Percentiles rank a stretch among this genome's conserved stretches.
phyloP scores from a whole-genome alignment of 805 yeast species.

The Tetrapisispora taiwanensis region DNA sequence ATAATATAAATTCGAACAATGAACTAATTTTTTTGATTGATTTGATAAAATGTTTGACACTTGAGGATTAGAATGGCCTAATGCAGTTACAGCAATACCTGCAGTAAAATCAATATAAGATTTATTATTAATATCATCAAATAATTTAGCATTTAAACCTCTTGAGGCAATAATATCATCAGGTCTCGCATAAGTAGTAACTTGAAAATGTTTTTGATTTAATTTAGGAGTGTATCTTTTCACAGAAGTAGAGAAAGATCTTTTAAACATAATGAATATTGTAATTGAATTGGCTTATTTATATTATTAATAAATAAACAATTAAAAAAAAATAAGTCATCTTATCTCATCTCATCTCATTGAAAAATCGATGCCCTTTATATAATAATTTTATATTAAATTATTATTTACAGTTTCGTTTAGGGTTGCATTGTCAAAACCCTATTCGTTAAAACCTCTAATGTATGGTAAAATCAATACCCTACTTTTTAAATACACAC shows the following conservation, averaged over 20 bases:
- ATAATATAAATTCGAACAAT: slow-evolving; percentile 77
- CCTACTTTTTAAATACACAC: neutral
- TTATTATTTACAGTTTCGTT: no score
- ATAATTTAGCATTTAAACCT: slow-evolving; percentile 73
- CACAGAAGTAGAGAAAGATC: slow-evolving; percentile 10
- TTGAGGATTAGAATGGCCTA: slow-evolving; percentile 78
- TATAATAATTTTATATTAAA: neutral
- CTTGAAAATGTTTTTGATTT: slow-evolving; percentile 32
- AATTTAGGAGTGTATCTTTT: slow-evolving; percentile 8
- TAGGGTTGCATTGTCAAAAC: no score
- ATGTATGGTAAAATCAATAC: neutral
- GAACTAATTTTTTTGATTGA: slow-evolving; percentile 67
- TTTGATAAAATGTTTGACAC: slow-evolving; percentile 60
- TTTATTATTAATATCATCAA: slow-evolving; percentile 63
- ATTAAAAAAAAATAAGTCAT: no score
- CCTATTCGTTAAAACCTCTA: no score
- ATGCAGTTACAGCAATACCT: slow-evolving; percentile 93
- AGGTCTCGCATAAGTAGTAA: slow-evolving; percentile 76
- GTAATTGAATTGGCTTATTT: no score
- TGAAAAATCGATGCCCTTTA: neutral
- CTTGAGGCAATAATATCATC: slow-evolving; percentile 56
- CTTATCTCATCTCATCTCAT: slow-evolving; percentile 2
- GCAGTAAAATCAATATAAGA: slow-evolving; percentile 85
- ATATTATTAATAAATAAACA: no score
- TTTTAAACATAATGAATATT: slow-evolving; percentile 13